Evolutionary conservation across 2,329 filamentous ascomycete genomes (phyloP).

Genomic region (Pseudogymnoascus pannorum): DNA sequence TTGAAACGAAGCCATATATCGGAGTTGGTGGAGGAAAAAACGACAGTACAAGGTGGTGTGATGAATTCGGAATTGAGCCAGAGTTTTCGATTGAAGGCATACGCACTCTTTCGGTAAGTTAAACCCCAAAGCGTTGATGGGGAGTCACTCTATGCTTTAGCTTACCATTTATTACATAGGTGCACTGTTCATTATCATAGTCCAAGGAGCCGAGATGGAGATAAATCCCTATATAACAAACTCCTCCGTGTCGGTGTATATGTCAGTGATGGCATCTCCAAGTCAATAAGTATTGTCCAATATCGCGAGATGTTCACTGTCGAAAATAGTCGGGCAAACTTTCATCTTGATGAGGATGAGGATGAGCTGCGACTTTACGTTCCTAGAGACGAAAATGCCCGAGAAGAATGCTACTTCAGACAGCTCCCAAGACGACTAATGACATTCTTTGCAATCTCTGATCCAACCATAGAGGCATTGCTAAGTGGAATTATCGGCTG

Average conservation of each 20-base stretch:
- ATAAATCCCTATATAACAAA: slow-evolving; percentile 2
- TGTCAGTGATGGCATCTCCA: slow-evolving; percentile 2
- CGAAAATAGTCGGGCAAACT: slow-evolving; percentile 12
- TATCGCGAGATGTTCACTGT: slow-evolving; percentile 12
- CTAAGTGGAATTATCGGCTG: slow-evolving; percentile 10
- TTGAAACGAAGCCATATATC: background rate
- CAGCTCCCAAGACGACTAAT: slow-evolving; percentile 9
- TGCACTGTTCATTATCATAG: slow-evolving; percentile 1
- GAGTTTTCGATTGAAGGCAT: background rate
- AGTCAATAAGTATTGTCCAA: slow-evolving; percentile 10
- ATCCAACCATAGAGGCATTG: slow-evolving; percentile 3
- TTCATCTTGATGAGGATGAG: slow-evolving; percentile 15
- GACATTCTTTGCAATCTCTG: slow-evolving; percentile 5
- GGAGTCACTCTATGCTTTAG: background rate
- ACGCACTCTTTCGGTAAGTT: background rate
- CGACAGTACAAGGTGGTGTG: background rate
- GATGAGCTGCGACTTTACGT: slow-evolving; percentile 15
- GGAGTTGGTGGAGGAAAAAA: background rate
- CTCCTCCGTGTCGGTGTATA: background rate
- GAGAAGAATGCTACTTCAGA: slow-evolving; percentile 12
- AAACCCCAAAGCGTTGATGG: background rate
- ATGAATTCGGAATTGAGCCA: background rate
- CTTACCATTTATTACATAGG: background rate
- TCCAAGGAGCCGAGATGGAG: background rate
- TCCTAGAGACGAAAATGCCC: slow-evolving; percentile 13